Evolutionary conservation across 176 grass and related monocot species (phyloP).

Genomic region (Triticum turgidum): DNA sequence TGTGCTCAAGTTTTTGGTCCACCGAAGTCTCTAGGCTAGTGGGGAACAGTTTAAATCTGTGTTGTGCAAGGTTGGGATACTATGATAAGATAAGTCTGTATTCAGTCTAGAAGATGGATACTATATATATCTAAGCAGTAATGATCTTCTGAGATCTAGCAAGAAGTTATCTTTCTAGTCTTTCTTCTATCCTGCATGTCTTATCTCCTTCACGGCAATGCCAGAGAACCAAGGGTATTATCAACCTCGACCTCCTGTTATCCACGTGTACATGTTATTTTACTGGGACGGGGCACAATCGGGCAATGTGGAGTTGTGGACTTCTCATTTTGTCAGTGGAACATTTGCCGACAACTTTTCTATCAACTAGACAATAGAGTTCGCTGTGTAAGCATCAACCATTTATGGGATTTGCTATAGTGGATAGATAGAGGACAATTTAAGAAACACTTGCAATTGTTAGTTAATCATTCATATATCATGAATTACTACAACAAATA

Average conservation of each 20-base stretch:
- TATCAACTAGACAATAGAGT: background rate
- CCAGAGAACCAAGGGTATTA: background rate
- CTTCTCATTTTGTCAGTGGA: background rate
- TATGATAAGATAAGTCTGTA: background rate
- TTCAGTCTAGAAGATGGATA: background rate
- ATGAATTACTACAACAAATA: background rate
- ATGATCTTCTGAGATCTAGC: background rate
- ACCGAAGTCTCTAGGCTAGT: background rate
- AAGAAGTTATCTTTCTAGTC: background rate
- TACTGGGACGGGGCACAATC: background rate
- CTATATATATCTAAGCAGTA: background rate
- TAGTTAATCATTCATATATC: no score
- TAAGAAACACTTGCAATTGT: background rate
- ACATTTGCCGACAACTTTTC: background rate
- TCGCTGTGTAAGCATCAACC: background rate
- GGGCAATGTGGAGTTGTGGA: background rate
- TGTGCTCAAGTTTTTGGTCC: background rate
- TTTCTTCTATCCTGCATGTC: background rate
- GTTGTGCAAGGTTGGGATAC: background rate
- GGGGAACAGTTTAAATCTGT: background rate
- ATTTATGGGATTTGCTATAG: background rate
- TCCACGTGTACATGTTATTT: background rate
- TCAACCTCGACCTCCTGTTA: background rate
- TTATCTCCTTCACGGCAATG: background rate
- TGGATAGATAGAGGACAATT: background rate